Base-by-base conservation (phyloP, 441 rosid genomes). In the Syzygium malaccense region DNA sequence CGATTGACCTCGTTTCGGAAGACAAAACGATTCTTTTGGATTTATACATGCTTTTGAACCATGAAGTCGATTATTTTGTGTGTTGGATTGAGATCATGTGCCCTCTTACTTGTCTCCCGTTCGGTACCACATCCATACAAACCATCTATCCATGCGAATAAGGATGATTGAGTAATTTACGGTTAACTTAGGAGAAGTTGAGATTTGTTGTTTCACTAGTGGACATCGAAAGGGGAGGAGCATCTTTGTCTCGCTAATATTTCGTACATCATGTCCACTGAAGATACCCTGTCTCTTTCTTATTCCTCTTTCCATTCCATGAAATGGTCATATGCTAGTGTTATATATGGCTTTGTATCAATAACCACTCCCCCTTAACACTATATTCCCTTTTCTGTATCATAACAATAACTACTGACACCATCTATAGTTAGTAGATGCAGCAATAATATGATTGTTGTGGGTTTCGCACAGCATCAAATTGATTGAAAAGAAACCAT, bases 161-260 rank as follows among this genome's bases (percentile, higher is more conserved):
- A 75, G 8, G 28, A 75, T 41, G 83, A 75, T 20, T 37, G 17
- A 25, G 15, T 12, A 37, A 23, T 41, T 20, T 23, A 23, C 23
- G 13, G 8, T 37, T 37, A 41, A 37, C 7, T 17, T 75, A 11
- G 15, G 80, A 71, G 26, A 71, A 75, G 51, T 75, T 20, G 83
- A 37, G 51, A 37, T 75, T 41, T 23, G 83, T 1, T 20, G 51
- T 28, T 37, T 15, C 28, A n/a, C 30, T 28, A 12, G 14, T 37
- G 12, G 51, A 41, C 26, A 75, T 26, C 14, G 5, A 75, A 51
- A 75, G 4, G 48, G 26, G 5, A 75, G n/a, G n/a, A 37, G 83
- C 51, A 37, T 37, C 51, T 37, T 0, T 41, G 1, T 75, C 83
- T n/a, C 1, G 4, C 1, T 0, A 1, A 11, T 41, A 75, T 37